Evolutionary conservation across 2,329 filamentous ascomycete genomes (phyloP).

Genomic region (Thelonectria olida): DNA sequence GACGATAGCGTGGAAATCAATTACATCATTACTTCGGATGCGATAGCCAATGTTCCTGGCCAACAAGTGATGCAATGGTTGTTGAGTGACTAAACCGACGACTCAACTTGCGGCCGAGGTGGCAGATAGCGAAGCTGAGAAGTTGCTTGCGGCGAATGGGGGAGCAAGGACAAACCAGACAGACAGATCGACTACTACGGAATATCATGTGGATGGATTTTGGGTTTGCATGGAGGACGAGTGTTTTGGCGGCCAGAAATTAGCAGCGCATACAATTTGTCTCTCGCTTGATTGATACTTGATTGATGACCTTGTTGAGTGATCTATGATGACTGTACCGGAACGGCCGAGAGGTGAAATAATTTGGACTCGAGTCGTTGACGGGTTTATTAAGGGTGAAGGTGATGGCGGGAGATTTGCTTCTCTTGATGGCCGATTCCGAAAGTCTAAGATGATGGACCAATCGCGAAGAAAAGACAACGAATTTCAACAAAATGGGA

Average conservation of each 20-base stretch:
- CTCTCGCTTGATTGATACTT: slow-evolving; percentile 27
- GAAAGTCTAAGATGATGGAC: too few relatives aligned
- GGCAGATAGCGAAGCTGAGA: slow-evolving; percentile 39
- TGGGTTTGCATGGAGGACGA: slow-evolving; percentile 50
- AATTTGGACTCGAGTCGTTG: neutral
- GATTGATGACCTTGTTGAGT: neutral
- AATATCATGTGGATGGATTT: slow-evolving; percentile 50
- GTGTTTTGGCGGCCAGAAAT: slow-evolving; percentile 43
- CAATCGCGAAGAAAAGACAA: too few relatives aligned
- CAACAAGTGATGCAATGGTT: slow-evolving; percentile 24
- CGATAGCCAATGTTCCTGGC: slow-evolving; percentile 35
- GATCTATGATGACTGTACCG: too few relatives aligned
- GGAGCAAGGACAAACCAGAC: slow-evolving; percentile 47
- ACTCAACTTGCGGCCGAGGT: slow-evolving; percentile 34
- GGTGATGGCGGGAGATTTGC: too few relatives aligned
- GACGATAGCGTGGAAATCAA: slow-evolving; percentile 38
- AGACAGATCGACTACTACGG: slow-evolving; percentile 50
- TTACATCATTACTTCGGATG: slow-evolving; percentile 38
- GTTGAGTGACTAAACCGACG: slow-evolving; percentile 30
- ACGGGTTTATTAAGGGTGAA: too few relatives aligned
- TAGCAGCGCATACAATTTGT: slow-evolving; percentile 45
- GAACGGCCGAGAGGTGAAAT: neutral
- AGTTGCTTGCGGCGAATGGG: slow-evolving; percentile 34
- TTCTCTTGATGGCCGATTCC: too few relatives aligned
- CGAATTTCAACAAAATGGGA: neutral